A percentile compares a stretch with the other conserved stretches of the same genome.
Conservation (phyloP, 2,329 filamentous ascomycete species). For the Microdochium bolleyi region DNA sequence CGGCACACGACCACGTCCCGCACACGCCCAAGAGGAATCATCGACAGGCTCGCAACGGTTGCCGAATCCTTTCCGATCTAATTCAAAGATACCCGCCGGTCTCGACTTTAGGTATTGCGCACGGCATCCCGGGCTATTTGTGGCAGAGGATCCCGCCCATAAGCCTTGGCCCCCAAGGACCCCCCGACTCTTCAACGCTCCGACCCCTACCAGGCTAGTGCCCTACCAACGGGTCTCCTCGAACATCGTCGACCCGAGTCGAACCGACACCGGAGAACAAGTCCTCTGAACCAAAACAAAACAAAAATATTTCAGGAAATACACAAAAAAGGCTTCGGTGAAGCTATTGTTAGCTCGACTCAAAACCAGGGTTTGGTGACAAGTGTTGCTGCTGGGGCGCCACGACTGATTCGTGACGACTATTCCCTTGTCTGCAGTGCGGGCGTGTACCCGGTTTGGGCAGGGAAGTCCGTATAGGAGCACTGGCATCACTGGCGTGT, state of each 20-base stretch:
- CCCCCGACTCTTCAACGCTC: neutral
- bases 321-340: no score
- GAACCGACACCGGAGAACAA: neutral
- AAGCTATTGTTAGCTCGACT: neutral
- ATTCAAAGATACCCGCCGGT: neutral
- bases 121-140: neutral
- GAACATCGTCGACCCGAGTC: neutral
- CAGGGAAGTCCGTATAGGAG: neutral
- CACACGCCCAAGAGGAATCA: no score
- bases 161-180: neutral
- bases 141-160: neutral
- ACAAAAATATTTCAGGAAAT: no score
- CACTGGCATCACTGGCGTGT: neutral
- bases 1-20: no score
- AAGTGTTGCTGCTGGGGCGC: neutral
- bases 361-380: neutral
- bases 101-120: neutral
- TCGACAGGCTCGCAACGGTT: no score
- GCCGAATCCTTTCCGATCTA: no score
- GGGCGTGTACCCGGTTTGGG: neutral
- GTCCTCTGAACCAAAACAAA: no score
- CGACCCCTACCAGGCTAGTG: neutral
- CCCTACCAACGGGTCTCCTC: neutral
- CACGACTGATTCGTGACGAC: neutral
- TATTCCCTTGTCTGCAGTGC: neutral